Conservation (phyloP, 768 basidiomycete genomes). For the Mycena polygramma region DNA sequence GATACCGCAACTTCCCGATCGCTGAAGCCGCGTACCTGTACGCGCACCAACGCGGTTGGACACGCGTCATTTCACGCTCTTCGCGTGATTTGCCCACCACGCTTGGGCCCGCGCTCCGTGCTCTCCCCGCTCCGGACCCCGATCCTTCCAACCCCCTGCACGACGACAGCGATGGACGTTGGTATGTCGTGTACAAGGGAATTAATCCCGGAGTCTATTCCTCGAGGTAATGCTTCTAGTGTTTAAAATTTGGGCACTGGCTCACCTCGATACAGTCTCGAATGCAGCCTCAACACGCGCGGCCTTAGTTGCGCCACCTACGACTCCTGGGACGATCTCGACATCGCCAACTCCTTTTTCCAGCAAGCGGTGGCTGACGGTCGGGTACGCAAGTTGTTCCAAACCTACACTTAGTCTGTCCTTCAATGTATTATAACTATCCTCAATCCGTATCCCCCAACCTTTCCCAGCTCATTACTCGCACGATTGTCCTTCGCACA, state of each 20-base stretch:
- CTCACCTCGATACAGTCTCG: not conserved
- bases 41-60: constrained; percentile 4
- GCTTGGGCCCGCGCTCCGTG: not conserved
- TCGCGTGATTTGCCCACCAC: not conserved
- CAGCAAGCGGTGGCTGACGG: not conserved
- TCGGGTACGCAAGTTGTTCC: not conserved
- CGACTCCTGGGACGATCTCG: not conserved
- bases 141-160: not conserved
- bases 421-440: not conserved
- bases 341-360: not conserved
- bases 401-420: not conserved
- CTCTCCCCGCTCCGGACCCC: too few species aligned
- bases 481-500: not conserved
- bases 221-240: not conserved
- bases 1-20: not conserved
- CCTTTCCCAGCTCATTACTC: not conserved
- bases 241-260: not conserved
- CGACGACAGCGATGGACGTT: not conserved
- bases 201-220: not conserved
- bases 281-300: constrained; percentile 4
- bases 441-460: not conserved
- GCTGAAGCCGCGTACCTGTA: not conserved
- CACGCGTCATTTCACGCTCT: not conserved
- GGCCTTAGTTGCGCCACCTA: not conserved
- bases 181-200: not conserved